These are phyloP conservation scores for Neonectria faginata DNA, from an alignment of 2,329 filamentous ascomycete species.

Conservation along the genomic window DNA sequence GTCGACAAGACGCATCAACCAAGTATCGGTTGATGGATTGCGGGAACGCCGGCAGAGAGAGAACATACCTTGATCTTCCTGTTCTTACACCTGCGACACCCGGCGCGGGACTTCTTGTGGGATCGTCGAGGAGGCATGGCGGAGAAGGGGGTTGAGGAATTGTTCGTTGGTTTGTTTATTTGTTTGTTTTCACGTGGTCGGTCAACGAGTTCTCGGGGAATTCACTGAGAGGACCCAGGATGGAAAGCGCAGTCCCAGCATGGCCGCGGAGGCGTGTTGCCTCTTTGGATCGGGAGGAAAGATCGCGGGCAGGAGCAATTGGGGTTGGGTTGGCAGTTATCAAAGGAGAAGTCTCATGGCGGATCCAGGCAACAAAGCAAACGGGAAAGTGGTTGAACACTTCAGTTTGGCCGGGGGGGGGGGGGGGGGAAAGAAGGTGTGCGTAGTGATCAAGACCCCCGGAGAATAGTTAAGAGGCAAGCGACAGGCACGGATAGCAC, in stretches of 20 bases:
- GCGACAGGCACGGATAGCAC: constrained; percentile 24
- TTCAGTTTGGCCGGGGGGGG: constrained; percentile 35
- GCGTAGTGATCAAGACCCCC: constrained; percentile 13
- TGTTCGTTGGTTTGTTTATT: constrained; percentile 1
- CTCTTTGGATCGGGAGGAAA: constrained; percentile 31
- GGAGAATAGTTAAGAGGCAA: not conserved
- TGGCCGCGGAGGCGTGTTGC: constrained; percentile 46
- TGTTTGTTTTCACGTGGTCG: constrained; percentile 37
- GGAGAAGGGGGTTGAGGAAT: constrained; percentile 9
- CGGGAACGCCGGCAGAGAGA: constrained; percentile 18
- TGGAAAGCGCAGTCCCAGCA: constrained; percentile 46
- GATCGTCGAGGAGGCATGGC: constrained; percentile 73
- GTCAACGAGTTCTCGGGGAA: constrained; percentile 39
- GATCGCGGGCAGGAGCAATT: constrained; percentile 29
- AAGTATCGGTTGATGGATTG: constrained; percentile 20
- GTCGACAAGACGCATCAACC: constrained; percentile 15
- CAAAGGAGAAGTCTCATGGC: constrained; percentile 36
- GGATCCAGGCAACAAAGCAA: constrained; percentile 27
- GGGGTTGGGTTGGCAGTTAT: constrained; percentile 34
- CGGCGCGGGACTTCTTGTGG: constrained; percentile 77
- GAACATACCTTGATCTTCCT: constrained; percentile 74
- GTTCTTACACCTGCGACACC: constrained; percentile 74
- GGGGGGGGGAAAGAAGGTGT: constrained; percentile 28
- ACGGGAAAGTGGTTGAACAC: constrained; percentile 45
- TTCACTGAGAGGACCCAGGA: constrained; percentile 43